A percentile compares a stretch with the other conserved stretches of the same genome.
phyloP scores from a whole-genome alignment of 306 rosid species.

The Sicyos edulis region DNA sequence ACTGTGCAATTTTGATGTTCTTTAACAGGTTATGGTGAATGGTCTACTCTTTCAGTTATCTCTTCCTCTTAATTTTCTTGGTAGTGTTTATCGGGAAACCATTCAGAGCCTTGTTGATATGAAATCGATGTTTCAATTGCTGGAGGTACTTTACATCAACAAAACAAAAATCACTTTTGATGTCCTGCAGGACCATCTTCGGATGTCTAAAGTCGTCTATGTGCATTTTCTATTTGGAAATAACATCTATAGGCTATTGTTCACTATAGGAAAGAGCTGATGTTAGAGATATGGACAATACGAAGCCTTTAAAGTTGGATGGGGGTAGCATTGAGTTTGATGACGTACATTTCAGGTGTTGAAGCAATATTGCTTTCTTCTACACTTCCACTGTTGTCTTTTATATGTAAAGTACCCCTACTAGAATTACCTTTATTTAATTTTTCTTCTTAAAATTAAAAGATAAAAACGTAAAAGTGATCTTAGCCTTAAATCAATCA shows the following conservation, averaged over 20 bases:
- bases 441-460: not conserved
- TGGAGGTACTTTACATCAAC: conserved; percentile 53
- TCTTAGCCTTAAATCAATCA: no score
- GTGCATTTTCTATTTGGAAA: not conserved
- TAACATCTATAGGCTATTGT: conserved; percentile 14
- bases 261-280: conserved; percentile 73
- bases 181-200: no score
- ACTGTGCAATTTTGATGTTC: conserved; percentile 14
- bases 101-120: conserved; percentile 93
- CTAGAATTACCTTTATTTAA: not conserved
- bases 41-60: conserved; percentile 97
- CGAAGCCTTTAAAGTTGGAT: conserved; percentile 54
- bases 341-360: conserved; percentile 75
- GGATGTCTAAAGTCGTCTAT: no score
- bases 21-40: conserved; percentile 89
- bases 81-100: conserved; percentile 97
- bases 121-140: conserved; percentile 95
- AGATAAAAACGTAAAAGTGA: no score
- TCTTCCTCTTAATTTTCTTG: conserved; percentile 94
- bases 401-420: not conserved
- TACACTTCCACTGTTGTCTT: conserved; percentile 14
- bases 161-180: no score
- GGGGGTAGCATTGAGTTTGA: conserved; percentile 74
- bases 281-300: conserved; percentile 52
- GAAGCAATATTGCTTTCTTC: conserved; percentile 8